Base-by-base conservation (phyloP, 2,329 filamentous ascomycete species). In the Aspergillus luchuensis region DNA sequence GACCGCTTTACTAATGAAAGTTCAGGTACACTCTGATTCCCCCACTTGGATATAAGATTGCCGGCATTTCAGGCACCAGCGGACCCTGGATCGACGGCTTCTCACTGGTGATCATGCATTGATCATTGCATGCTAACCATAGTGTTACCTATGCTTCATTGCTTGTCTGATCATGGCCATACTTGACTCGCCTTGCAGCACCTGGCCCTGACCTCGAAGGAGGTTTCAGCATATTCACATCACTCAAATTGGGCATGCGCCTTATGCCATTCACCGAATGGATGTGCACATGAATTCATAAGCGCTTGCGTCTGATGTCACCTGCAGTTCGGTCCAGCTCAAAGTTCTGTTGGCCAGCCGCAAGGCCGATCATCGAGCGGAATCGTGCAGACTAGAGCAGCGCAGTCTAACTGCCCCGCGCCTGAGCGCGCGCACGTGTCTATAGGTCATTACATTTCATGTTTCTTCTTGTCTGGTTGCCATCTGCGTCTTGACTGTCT, bases 11-110 rank as follows among this genome's bases (percentile, higher is more conserved):
- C 63, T 69, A 53, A 69, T 58, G 10, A 21, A 23, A 23, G 17
- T 23, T 17, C 58, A 97, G 94, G 64, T 89, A 93, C 75, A 95
- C 89, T 36, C 82, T 99, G 62, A 91, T 98, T 67, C 92, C 94
- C 55, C 95, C 95, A 10, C 84, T 90, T 67, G 94, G 94, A 52
- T 97, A 95, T 78, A 91, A 84, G 66, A 89, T 98, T 71, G 93
- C 91, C 63, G 95, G 95, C 61, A 84, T 98, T 64, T 90, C 91
- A 10, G 95, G 95, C 59, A 91, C 90, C 55, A 91, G 88, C 71
- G 92, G 84, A 39, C 74, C 85, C 52, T 96, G 91, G 91, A 80
- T 97, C 21, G 92, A 97, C 74, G 90, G 91, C 4, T 91, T 97
- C 74, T 89, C 91, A 8, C 82, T 97, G 59, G 87, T 98, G 69